Evolutionary conservation across 805 yeast genomes (phyloP).

Genomic region (Debaryomyces maramus): DNA sequence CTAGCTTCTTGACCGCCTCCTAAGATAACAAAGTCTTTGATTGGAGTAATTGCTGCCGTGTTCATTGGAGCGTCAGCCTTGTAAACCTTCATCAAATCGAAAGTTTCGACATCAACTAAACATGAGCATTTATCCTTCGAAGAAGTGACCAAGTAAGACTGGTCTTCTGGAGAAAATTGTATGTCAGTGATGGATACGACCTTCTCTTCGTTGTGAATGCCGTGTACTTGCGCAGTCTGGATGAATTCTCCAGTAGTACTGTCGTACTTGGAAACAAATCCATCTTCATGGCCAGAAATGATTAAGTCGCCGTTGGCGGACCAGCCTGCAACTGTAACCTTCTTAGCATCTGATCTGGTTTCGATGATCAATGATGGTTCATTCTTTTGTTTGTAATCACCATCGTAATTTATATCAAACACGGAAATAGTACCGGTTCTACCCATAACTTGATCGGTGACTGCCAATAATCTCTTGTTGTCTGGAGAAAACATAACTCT

Average conservation of each 20-base stretch:
- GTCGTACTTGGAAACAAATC: conserved; percentile 78
- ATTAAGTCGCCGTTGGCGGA: conserved; percentile 70
- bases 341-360: conserved; percentile 58
- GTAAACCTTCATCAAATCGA: conserved; percentile 70
- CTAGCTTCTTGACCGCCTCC: conserved; percentile 99
- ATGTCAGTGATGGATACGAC: conserved; percentile 67
- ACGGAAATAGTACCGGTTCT: conserved; percentile 73
- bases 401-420: conserved; percentile 57
- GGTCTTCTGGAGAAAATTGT: conserved; percentile 80
- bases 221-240: conserved; percentile 64
- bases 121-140: conserved; percentile 88
- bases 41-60: conserved; percentile 91
- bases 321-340: conserved; percentile 86
- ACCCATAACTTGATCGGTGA: conserved; percentile 93
- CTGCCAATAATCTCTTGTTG: conserved; percentile 64
- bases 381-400: conserved; percentile 42
- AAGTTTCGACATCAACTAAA: conserved; percentile 73
- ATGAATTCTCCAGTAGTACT: conserved; percentile 71
- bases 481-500: conserved; percentile 83
- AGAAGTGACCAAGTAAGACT: conserved; percentile 85
- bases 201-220: conserved; percentile 53
- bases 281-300: conserved; percentile 87
- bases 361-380: conserved; percentile 62
- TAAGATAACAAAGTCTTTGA: conserved; percentile 85
- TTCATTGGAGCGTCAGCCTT: conserved; percentile 92